Base-by-base conservation (phyloP, 2,329 filamentous ascomycete genomes). In the Exophiala mesophila region DNA sequence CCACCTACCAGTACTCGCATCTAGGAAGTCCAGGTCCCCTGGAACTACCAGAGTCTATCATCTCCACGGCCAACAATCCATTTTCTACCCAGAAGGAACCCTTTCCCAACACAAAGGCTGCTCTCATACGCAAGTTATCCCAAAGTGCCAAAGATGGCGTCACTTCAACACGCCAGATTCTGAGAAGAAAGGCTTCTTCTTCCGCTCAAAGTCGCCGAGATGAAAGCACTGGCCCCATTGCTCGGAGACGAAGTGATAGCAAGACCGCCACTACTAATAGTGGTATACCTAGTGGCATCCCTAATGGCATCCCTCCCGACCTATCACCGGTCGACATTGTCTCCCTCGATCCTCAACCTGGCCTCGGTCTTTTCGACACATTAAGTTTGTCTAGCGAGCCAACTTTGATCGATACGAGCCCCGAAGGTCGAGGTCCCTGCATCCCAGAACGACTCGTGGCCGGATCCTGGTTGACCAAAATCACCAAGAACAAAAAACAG, bases 231-330 rank as follows among this genome's bases (percentile, higher is more conserved):
- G 92, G 92, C 0, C 92, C 92, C 2, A 85, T 95, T 39, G 79
- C 94, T 64, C 81, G 90, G 49, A 77, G 88, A 44, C 81, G 89
- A 53, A 96, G 89, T 63, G 88, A 94, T 63, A 95, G 89, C 69
- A 92, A 85, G 63, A 85, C 79, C 52, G 83, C 83, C 5, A 72
- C 74, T 5, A 77, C 79, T 7, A n/a, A n/a, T n/a, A n/a, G n/a
- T n/a, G n/a, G n/a, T n/a, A n/a, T n/a, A n/a, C n/a, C n/a, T n/a
- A n/a, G n/a, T n/a, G n/a, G n/a, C n/a, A 67, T 74, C 24, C 73
- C 36, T 8, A 49, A 32, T 21, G 36, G 33, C 16, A 21, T 20
- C 29, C 8, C 30, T 10, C 15, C 44, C 15, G 50, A 53, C 10
- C 43, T 37, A 9, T 39, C 41, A 17, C 49, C 50, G 5, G 37